phyloP scores from a whole-genome alignment of 768 basidiomycete genomes.

The Leucogyrophana mollusca region DNA sequence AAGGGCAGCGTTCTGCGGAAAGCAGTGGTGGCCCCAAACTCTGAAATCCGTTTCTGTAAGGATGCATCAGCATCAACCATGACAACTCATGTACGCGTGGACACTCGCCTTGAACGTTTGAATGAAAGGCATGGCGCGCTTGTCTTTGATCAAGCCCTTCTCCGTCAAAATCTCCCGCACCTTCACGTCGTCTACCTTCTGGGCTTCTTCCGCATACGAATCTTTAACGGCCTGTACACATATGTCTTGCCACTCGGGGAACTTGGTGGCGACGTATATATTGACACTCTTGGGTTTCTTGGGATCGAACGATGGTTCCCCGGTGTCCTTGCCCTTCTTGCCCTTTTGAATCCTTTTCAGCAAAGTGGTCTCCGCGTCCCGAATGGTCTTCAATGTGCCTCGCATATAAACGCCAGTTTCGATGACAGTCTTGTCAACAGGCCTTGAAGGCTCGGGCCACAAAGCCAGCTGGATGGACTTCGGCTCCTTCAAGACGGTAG shows the following conservation, averaged over 20 bases:
- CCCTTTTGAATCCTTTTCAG: constrained; percentile 79
- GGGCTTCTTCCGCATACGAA: constrained; percentile 53
- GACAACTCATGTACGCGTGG: too few relatives aligned
- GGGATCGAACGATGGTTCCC: constrained; percentile 67
- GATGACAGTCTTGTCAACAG: constrained; percentile 64
- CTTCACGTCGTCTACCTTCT: constrained; percentile 80
- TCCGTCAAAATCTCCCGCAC: constrained; percentile 66
- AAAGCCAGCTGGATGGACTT: constrained; percentile 78
- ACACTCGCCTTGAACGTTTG: constrained; percentile 87
- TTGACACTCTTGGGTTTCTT: constrained; percentile 81
- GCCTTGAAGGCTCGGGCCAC: constrained; percentile 70
- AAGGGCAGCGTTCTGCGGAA: constrained; percentile 85
- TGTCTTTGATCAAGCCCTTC: constrained; percentile 90
- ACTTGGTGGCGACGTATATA: constrained; percentile 86
- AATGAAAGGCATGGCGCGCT: constrained; percentile 93
- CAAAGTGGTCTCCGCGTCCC: constrained; percentile 80
- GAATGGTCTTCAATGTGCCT: constrained; percentile 83
- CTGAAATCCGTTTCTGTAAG: constrained; percentile 73
- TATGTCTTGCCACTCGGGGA: constrained; percentile 92
- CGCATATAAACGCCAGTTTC: constrained; percentile 87
- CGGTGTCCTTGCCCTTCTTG: constrained; percentile 53
- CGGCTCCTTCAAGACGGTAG: constrained; percentile 65
- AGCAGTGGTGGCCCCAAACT: constrained; percentile 71
- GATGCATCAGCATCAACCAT: too few relatives aligned
- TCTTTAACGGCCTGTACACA: constrained; percentile 77